Evolutionary conservation across 345 rosid genomes (phyloP).

Genomic region (Capsella bursapastoris): DNA sequence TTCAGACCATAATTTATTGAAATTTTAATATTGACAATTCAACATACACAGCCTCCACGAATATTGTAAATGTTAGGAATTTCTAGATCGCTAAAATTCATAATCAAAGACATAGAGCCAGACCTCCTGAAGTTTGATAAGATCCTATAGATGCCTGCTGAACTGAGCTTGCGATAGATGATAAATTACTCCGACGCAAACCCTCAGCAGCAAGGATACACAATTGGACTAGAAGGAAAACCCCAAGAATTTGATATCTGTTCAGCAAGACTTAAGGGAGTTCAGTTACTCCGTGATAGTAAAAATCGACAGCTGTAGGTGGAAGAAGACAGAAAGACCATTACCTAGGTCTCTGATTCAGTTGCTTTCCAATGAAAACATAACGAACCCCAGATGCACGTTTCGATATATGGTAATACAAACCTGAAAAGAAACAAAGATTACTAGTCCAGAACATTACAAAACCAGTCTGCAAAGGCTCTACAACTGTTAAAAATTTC

Average conservation of each 20-base stretch:
- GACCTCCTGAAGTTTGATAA: conserved; percentile 67
- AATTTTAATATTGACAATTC: background rate
- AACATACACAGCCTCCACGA: background rate
- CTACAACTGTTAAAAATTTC: conserved; percentile 2
- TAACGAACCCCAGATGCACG: conserved; percentile 84
- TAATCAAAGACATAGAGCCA: conserved; percentile 9
- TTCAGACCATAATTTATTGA: background rate
- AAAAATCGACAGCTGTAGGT: background rate
- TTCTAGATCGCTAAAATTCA: background rate
- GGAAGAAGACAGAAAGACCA: conserved; percentile 28
- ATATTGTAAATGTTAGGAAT: background rate
- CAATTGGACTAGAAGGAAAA: conserved; percentile 89
- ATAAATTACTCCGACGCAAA: conserved; percentile 77
- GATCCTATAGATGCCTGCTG: conserved; percentile 69
- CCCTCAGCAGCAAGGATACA: conserved; percentile 91
- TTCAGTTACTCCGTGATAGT: conserved; percentile 23
- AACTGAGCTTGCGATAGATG: conserved; percentile 82
- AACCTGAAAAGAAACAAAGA: conserved; percentile 51
- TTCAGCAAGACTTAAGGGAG: conserved; percentile 34
- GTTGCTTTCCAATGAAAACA: conserved; percentile 88
- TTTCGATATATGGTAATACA: conserved; percentile 93
- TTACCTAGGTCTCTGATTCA: conserved; percentile 94
- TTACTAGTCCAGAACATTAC: background rate
- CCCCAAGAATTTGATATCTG: conserved; percentile 93
- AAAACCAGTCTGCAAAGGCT: background rate